Evolutionary conservation across 2,329 filamentous ascomycete genomes (phyloP), one percentile per base, ranked within the genome.

Genomic region (Thielaviopsis populi): DNA sequence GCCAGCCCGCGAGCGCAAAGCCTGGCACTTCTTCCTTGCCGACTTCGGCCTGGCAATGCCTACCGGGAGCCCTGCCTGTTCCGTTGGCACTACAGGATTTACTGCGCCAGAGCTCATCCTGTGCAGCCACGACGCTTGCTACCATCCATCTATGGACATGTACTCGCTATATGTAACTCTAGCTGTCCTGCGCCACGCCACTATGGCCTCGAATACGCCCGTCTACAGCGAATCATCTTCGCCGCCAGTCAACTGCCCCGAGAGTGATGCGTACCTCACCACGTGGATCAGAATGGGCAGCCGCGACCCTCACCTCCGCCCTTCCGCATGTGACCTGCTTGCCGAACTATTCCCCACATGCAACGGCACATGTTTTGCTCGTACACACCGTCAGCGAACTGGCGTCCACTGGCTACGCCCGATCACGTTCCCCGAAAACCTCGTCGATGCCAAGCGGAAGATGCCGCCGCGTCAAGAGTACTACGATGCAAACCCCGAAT

Each of bases 31-130:
- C 22, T 56, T 60, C 8, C 61, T 66, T 33, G 15, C 61, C 11
- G 64, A 66, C 59, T 66, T 66, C 48, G 62, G 59, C 27, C 19
- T 58, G 33, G 56, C 61, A 5, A 37, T 40, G 33, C 22, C 40
- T 3, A 33, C 46, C 15, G 58, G 64, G 1, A 40, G n/a, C 4
- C 37, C 11, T 7, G 10, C 19, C 7, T 48, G 10, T n/a, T n/a
- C 13, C 19, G 24, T 24, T 22, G 59, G 46, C 0, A 65, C 63
- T 3, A 2, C 17, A 8, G 42, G 37, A 4, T 65, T 61, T n/a
- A n/a, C n/a, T 8, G 22, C 63, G 15, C 63, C 63, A 17, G 63
- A 65, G 40, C 15, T 60, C 3, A 15, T 8, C 6, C 2, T 19
- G 15, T 56, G 8, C 10, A 3, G 13, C 10, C 5, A 15, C 8